Evolutionary conservation across 306 rosid genomes (phyloP).

Genomic region (Calophaca sinica): DNA sequence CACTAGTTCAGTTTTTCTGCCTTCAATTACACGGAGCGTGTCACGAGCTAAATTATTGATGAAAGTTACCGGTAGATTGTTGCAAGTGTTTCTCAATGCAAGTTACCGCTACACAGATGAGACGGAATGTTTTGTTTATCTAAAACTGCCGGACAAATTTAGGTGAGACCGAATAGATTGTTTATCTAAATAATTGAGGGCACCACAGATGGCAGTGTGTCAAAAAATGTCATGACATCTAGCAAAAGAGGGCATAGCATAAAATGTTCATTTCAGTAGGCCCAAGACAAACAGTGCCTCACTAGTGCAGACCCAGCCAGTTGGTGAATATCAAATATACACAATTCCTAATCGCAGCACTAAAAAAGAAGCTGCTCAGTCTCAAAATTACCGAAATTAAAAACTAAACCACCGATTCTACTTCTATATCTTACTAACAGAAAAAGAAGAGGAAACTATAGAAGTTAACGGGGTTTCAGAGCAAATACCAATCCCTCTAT

Average conservation of each 20-base stretch:
- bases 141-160: not conserved
- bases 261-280: not conserved
- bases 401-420: not conserved
- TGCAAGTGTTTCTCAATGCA: too few relatives aligned
- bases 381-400: too few relatives aligned
- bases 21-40: too few relatives aligned
- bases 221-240: not conserved
- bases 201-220: not conserved
- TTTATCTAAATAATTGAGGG: not conserved
- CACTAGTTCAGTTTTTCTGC: too few relatives aligned
- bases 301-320: not conserved
- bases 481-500: not conserved
- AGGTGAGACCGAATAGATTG: not conserved
- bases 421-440: not conserved
- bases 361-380: not conserved
- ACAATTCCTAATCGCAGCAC: not conserved
- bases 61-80: too few relatives aligned
- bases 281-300: not conserved
- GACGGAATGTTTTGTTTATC: too few relatives aligned
- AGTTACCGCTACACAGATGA: too few relatives aligned
- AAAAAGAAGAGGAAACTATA: not conserved
- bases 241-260: not conserved
- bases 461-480: not conserved
- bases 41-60: too few relatives aligned
- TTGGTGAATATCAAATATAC: not conserved